A percentile compares a stretch with the other conserved stretches of the same genome.
Conservation (phyloP, 139 green algal species). For the Chlorella sp. region DNA sequence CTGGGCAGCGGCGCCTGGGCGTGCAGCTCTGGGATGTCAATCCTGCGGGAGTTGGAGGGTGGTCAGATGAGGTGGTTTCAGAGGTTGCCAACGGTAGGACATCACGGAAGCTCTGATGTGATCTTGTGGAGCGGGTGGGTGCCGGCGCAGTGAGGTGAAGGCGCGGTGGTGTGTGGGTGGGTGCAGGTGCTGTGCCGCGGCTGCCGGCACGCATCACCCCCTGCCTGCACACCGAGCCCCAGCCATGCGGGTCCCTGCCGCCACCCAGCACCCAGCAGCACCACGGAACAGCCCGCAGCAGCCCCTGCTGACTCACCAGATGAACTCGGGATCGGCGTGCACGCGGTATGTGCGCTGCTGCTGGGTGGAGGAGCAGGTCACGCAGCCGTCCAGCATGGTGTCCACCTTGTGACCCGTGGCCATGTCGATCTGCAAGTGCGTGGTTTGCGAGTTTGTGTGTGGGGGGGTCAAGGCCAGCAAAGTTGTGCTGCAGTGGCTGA, state of each 20-base stretch:
- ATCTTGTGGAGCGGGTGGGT: no score
- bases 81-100: no score
- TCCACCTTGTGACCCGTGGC: constrained; percentile 39
- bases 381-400: constrained; percentile 28
- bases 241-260: no score
- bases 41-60: not conserved
- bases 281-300: not conserved
- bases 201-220: no score
- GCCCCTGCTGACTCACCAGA: constrained; percentile 4
- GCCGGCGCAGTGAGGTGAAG: no score
- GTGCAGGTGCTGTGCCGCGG: no score
- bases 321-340: constrained; percentile 50
- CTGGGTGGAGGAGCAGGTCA: constrained; percentile 34
- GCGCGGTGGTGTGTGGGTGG: not conserved
- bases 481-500: not conserved
- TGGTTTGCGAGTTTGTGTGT: no score
- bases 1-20: constrained; percentile 26
- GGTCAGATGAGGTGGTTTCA: no score
- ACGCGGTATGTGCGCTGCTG: constrained; percentile 60
- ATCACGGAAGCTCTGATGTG: no score
- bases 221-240: no score
- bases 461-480: no score
- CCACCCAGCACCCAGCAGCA: not conserved
- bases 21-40: constrained; percentile 42
- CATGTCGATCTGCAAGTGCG: constrained; percentile 33